Base-by-base conservation (phyloP, 1,284 basidiomycete genomes). In the Ustilago nuda region DNA sequence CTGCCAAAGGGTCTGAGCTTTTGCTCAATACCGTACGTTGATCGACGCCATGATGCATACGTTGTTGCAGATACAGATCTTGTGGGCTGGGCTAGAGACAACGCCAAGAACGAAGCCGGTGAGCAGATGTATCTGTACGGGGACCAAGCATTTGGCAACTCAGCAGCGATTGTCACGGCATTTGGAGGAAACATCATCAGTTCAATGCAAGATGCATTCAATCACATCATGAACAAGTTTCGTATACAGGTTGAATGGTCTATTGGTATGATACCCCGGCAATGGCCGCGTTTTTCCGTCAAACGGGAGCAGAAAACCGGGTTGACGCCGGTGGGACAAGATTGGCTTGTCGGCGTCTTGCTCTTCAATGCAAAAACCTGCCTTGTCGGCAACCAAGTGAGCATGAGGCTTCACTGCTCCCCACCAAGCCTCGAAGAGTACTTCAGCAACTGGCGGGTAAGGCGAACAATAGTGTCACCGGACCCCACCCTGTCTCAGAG, bases 1-100 rank as follows among this genome's bases (percentile, higher is more conserved):
- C 27, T 23, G 7, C 54, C 54, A 3, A 45, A 63, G n/a, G 54
- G 61, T 56, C 9, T 63, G 45, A 27, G 56, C n/a, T 63, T 63
- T 19, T 35, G 32, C n/a, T 54, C 52, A 8, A 17, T 8, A 1
- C 52, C 33, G 33, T 54, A n/a, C n/a, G 11, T 5, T 19, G 33
- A 33, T 11, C 13, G 43, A 5, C 43, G 11, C 8, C 43, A 45
- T 19, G 43, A 45, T 19, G 17, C 43, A 19, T 45, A 45, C n/a
- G 8, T 45, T 4, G 43, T 19, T 4, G 13, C 7, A 8, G n/a
- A 45, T 1, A 19, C 7, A 4, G n/a, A 19, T 8, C n/a, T 33
- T 17, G n/a, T 54, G 3, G 35, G 9, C 7, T 54, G 52, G 52
- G 52, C 52, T 36, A 4, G 12, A 37, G 33, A 19, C 12, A 12